phyloP scores from a whole-genome alignment of 164 flowering plant genomes.

The Malania oleifera region DNA sequence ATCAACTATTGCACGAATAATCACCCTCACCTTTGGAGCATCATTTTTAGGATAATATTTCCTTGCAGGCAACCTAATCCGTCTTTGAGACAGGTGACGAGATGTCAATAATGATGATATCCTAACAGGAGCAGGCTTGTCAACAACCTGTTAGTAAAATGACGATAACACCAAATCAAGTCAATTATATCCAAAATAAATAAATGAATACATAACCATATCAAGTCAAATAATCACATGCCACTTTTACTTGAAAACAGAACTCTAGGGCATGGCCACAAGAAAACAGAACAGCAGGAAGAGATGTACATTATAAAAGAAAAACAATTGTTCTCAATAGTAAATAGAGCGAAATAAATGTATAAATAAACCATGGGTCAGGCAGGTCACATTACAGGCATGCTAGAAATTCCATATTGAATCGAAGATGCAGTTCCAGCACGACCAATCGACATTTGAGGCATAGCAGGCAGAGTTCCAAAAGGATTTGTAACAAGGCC shows the following conservation, averaged over 20 bases:
- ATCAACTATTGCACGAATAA: neutral
- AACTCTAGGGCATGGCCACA: neutral
- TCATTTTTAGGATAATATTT: slow-evolving; percentile 75
- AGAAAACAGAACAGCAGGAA: neutral
- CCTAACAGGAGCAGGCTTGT: slow-evolving; percentile 79
- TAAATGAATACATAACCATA: neutral
- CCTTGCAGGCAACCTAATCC: slow-evolving; percentile 78
- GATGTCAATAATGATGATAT: slow-evolving; percentile 80
- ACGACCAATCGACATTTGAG: slow-evolving; percentile 76
- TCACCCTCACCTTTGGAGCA: slow-evolving; percentile 62
- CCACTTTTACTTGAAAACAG: neutral
- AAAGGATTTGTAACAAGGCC: slow-evolving; percentile 57
- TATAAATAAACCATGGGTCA: slow-evolving; percentile 1
- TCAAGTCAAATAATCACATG: no score
- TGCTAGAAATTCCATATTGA: slow-evolving; percentile 88
- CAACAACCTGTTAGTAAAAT: slow-evolving; percentile 54
- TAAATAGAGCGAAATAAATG: slow-evolving; percentile 1
- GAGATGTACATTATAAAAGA: neutral
- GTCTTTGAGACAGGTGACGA: slow-evolving; percentile 79
- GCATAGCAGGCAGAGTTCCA: slow-evolving; percentile 85
- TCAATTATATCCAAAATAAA: neutral
- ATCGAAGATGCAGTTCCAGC: slow-evolving; percentile 67
- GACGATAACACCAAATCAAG: neutral
- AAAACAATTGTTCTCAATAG: neutral
- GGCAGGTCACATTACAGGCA: slow-evolving; percentile 49